Evolutionary conservation across 805 yeast genomes (phyloP), one percentile per base, ranked within the genome.

Genomic region (Candida pseudoglaebosa): DNA sequence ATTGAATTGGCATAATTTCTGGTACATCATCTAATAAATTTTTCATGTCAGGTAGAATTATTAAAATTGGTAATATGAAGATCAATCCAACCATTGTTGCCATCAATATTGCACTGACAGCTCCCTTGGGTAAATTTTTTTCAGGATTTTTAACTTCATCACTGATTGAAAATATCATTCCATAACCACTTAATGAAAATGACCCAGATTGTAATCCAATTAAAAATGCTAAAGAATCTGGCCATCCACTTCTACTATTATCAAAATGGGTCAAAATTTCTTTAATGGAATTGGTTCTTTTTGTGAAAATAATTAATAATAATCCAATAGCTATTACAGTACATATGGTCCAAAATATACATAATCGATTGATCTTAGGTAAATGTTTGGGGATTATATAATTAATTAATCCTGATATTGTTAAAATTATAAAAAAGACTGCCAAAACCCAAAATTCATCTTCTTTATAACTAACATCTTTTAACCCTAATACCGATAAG

Each of bases 121-220:
- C 77, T 4, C 93, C 93, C 46, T 74, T 73, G 12, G 95, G 89
- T 50, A 86, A 81, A 37, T 78, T 80, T 40, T 65, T 73, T 53
- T 86, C 93, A 0, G 95, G 91, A 16, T 67, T 67, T 45, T 79
- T 74, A 12, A 86, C 93, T 59, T 86, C 95, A 51, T 86, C 95
- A 34, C 89, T 79, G 68, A 86, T 75, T 4, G 91, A 80, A 14
- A 87, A 84, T 19, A 86, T 67, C 76, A 85, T 79, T 19, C 91
- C 91, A 57, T 83, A 86, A 0, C 93, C 95, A 43, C 85, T 86
- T 53, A 85, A 67, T 16, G 91, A 84, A 59, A 84, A 83, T 22
- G 84, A 79, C 1, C 89, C 80, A 45, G 85, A 83, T 58, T 83
- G 89, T 41, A 86, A 73, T 0, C 93, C 93, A 32, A 86, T 77